phyloP scores from a whole-genome alignment of 2,329 filamentous ascomycete genomes.

The Colletotrichum sp. region DNA sequence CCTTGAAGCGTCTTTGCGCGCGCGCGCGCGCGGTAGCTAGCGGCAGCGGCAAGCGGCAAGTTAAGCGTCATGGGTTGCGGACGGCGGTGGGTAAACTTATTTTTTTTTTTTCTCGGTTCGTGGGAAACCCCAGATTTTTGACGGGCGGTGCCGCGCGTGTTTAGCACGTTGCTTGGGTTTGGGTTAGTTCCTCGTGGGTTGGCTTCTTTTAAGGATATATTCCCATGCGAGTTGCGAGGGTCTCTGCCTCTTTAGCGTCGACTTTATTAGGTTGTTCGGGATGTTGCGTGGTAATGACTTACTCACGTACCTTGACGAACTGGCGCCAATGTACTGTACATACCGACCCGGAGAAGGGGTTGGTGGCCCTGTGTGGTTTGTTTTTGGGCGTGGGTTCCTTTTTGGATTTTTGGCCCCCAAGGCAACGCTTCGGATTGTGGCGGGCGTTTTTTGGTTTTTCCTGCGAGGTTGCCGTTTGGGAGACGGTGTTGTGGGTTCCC shows the following conservation, averaged over 20 bases:
- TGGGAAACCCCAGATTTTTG: neutral
- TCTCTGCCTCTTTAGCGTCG: neutral
- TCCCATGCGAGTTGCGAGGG: neutral
- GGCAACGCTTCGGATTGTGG: neutral
- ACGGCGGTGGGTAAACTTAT: neutral
- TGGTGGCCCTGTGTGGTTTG: neutral
- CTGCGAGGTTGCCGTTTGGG: neutral
- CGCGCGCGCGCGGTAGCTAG: neutral
- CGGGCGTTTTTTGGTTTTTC: neutral
- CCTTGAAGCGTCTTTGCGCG: neutral
- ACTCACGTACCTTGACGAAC: neutral
- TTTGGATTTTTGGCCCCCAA: neutral
- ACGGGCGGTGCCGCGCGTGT: neutral
- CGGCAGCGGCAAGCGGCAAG: neutral
- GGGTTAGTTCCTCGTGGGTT: neutral
- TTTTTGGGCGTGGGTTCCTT: neutral
- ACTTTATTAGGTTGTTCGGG: neutral
- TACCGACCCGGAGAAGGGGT: neutral
- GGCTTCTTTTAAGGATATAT: neutral
- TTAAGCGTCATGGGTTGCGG: neutral
- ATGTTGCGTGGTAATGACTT: neutral
- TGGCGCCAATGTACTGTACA: neutral
- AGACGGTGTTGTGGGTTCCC: neutral
- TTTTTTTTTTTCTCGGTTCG: neutral
- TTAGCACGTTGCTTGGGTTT: neutral